Conservation (phyloP, 768 basidiomycete genomes). For the Macrolepiota dolichaula region DNA sequence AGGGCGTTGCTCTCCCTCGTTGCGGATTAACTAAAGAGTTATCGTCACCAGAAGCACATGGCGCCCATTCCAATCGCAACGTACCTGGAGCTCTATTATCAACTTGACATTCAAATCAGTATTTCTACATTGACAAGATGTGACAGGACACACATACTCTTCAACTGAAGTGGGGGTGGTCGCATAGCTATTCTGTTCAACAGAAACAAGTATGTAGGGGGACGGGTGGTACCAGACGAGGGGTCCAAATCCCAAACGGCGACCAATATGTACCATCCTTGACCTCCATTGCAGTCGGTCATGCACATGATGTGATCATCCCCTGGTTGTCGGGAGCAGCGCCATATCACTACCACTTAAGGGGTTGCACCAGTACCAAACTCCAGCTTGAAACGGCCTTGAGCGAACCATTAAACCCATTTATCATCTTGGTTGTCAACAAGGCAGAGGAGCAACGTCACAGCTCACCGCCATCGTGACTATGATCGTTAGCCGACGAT, state of each 20-base stretch:
- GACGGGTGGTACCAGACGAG: conserved; percentile 38
- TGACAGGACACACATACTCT: conserved; percentile 25
- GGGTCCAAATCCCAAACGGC: conserved; percentile 16
- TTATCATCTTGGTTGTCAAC: background rate
- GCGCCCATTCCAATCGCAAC: conserved; percentile 5
- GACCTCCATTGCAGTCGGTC: background rate
- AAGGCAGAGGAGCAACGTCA: too few relatives aligned
- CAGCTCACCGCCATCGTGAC: too few relatives aligned
- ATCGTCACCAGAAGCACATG: conserved; percentile 9
- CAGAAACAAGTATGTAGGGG: conserved; percentile 18
- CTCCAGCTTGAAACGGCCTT: background rate
- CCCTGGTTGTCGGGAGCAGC: background rate
- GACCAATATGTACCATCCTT: background rate
- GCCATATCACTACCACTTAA: background rate
- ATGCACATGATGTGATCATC: conserved; percentile 1
- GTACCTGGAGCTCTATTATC: conserved; percentile 34
- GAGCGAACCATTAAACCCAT: background rate
- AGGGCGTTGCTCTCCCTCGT: conserved; percentile 23
- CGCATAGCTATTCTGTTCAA: conserved; percentile 30
- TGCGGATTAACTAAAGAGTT: conserved; percentile 19
- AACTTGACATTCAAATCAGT: conserved; percentile 17
- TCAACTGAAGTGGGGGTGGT: conserved; percentile 40
- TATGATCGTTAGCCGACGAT: too few relatives aligned
- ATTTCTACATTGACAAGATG: background rate
- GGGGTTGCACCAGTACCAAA: background rate